phyloP scores from a whole-genome alignment of 345 rosid genomes.

The Eucalyptus sp. region DNA sequence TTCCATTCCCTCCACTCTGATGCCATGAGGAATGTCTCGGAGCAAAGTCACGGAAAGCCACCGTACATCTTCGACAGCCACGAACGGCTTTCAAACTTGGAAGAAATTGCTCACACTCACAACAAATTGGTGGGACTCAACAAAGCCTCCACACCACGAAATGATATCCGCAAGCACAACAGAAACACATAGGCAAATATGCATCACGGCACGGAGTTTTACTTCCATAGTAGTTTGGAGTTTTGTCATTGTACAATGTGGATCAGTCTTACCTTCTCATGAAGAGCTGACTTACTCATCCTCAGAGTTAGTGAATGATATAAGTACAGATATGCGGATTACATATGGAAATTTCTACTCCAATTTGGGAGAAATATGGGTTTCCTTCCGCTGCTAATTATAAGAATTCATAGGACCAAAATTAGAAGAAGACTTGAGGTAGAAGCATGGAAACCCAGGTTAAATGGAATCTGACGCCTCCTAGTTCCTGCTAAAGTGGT shows the following conservation, averaged over 20 bases:
- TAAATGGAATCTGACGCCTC: slow-evolving; percentile 14
- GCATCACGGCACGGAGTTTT: not conserved
- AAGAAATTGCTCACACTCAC: not conserved
- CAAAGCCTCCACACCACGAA: not conserved
- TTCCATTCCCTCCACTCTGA: not conserved
- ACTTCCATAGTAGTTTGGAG: slow-evolving; percentile 5
- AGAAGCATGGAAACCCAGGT: slow-evolving; percentile 10
- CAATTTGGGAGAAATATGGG: slow-evolving; percentile 8
- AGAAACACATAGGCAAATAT: not conserved
- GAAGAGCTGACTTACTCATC: slow-evolving; percentile 8
- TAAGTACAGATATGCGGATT: not conserved
- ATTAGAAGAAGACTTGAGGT: not conserved
- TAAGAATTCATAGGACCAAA: slow-evolving; percentile 2
- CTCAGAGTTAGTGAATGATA: slow-evolving; percentile 9
- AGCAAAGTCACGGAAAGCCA: not conserved
- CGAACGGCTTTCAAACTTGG: not conserved
- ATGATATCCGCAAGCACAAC: not conserved
- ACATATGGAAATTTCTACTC: not conserved
- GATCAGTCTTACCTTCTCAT: slow-evolving; percentile 12
- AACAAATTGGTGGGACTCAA: not conserved
- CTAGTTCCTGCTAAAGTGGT: slow-evolving; percentile 16
- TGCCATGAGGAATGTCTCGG: not conserved
- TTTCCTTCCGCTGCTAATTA: slow-evolving; percentile 5
- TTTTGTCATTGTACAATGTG: slow-evolving; percentile 11
- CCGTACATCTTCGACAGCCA: not conserved